Percentiles rank a stretch among this genome's conserved stretches.
These are phyloP conservation scores for Tolypocladium paradoxum DNA, from an alignment of 2,329 filamentous ascomycete genomes.

Conservation along the genomic window DNA sequence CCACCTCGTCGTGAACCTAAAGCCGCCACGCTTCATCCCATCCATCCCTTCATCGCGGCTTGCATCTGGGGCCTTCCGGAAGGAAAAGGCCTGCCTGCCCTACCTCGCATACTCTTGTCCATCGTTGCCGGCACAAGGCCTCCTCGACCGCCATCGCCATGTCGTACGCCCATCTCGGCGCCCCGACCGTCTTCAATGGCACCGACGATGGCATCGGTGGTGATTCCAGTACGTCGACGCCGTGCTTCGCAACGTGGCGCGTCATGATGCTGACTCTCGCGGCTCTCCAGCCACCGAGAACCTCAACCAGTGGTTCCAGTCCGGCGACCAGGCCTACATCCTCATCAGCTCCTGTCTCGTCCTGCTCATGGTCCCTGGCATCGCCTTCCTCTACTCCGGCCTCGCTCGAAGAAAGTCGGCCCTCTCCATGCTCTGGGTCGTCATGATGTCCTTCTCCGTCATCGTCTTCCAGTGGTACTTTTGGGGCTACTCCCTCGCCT, in stretches of 20 bases:
- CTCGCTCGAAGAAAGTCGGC: constrained; percentile 96
- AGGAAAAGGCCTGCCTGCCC: not conserved
- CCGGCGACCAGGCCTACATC: constrained; percentile 92
- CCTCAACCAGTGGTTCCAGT: constrained; percentile 89
- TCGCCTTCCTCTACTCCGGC: constrained; percentile 95
- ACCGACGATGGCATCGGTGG: constrained; percentile 57
- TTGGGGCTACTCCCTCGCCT: constrained; percentile 95
- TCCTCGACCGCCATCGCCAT: constrained; percentile 21
- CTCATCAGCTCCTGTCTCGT: constrained; percentile 86
- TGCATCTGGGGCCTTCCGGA: not conserved
- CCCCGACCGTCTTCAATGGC: constrained; percentile 52
- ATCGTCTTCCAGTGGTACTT: constrained; percentile 99
- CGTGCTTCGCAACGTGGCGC: not conserved
- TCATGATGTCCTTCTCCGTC: constrained; percentile 86
- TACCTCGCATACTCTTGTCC: not conserved
- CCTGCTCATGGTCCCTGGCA: constrained; percentile 89
- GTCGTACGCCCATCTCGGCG: constrained; percentile 50
- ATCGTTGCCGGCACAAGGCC: not conserved
- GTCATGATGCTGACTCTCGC: not conserved
- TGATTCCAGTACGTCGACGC: constrained; percentile 56
- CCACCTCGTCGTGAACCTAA: not conserved
- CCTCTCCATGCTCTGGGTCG: constrained; percentile 92
- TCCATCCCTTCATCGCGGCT: not conserved
- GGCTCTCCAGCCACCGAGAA: constrained; percentile 59
- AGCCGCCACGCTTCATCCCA: not conserved